phyloP scores from a whole-genome alignment of 352 stramenopile species.

The Globisporangium paddicum region DNA sequence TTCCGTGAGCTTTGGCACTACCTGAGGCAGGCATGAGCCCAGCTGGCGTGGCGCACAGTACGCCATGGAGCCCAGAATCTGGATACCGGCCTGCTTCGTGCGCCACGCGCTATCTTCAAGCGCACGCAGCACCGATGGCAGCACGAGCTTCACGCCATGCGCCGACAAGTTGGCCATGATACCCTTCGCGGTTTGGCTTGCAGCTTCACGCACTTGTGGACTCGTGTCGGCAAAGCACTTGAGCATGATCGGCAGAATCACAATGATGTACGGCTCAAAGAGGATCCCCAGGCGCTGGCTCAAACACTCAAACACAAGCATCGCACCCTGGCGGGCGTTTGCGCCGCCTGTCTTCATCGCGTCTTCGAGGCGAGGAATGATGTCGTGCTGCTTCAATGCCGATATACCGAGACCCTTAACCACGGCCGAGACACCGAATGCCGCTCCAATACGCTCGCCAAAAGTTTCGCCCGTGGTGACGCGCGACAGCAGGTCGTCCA shows the following conservation, averaged over 20 bases:
- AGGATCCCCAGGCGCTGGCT: conserved; percentile 95
- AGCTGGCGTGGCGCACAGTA: conserved; percentile 99
- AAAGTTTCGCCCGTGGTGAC: conserved; percentile 79
- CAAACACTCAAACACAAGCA: conserved; percentile 98
- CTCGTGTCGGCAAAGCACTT: conserved; percentile 97
- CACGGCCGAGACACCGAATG: conserved; percentile 97
- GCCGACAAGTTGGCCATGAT: conserved; percentile 99
- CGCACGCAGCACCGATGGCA: conserved; percentile 95
- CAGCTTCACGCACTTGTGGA: conserved; percentile 95
- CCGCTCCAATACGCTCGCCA: conserved; percentile 90
- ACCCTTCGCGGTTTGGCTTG: conserved; percentile 90
- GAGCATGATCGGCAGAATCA: conserved; percentile 98
- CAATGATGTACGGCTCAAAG: conserved; percentile 98
- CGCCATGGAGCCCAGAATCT: conserved; percentile 96
- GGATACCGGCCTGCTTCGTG: conserved; percentile 98
- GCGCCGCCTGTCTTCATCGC: conserved; percentile 70
- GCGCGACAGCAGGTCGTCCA: conserved; percentile 69
- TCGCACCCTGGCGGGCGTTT: conserved; percentile 88
- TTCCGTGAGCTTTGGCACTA: conserved; percentile 97
- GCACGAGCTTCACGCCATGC: conserved; percentile 98
- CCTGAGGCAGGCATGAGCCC: conserved; percentile 96
- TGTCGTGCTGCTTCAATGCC: conserved; percentile 95
- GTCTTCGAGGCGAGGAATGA: conserved; percentile 92
- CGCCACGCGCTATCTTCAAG: conserved; percentile 94
- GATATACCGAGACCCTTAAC: conserved; percentile 99